Evolutionary conservation across 179 eudicot genomes (phyloP).

Genomic region (Corrigiola litoralis): DNA sequence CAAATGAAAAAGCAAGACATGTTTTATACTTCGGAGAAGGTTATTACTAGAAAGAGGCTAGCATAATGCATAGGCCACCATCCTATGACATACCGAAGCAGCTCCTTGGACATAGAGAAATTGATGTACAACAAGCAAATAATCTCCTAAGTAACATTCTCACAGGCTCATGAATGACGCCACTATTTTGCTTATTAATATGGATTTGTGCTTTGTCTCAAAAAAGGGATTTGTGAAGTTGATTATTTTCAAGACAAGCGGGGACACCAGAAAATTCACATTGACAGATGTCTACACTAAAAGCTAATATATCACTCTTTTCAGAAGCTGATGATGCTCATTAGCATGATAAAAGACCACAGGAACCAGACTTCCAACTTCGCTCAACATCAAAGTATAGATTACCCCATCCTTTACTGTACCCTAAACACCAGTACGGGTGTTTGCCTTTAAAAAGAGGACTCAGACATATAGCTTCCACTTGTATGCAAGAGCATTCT

Average conservation of each 20-base stretch:
- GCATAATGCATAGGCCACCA: slow-evolving; percentile 3
- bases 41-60: background rate
- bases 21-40: background rate
- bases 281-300: background rate
- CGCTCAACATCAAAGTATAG: background rate
- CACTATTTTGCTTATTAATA: background rate
- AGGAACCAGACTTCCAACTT: background rate
- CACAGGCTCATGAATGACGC: background rate
- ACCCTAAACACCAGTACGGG: background rate
- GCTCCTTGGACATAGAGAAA: background rate
- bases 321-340: background rate
- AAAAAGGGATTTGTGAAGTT: too few relatives aligned
- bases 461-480: background rate
- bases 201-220: too few relatives aligned
- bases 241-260: background rate
- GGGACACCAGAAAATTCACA: background rate
- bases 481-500: slow-evolving; percentile 2
- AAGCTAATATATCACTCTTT: background rate
- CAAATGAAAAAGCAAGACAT: background rate
- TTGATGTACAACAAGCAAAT: background rate
- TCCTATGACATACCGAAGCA: background rate
- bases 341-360: background rate
- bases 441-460: background rate
- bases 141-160: background rate
- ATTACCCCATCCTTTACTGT: background rate